Conservation (phyloP, 1,139 yeast species). For the Kluyveromyces sp. region DNA sequence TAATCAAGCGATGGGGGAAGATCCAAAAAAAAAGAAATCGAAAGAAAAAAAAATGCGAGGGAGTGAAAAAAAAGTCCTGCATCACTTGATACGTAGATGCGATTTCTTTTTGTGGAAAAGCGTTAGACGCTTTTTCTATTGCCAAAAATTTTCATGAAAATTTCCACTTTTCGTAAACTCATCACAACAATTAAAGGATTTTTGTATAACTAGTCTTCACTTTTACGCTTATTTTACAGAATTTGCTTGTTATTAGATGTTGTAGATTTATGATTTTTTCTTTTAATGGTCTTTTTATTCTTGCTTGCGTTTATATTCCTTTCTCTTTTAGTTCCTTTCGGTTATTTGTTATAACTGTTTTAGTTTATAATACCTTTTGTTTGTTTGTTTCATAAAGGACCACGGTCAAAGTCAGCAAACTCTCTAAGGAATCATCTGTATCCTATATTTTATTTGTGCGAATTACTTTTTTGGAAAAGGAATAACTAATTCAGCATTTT, state of each 20-base stretch:
- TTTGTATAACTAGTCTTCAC: too few species aligned
- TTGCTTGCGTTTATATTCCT: neutral
- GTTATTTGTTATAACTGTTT: neutral
- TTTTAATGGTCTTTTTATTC: neutral
- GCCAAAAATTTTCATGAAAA: neutral
- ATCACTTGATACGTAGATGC: conserved; percentile 1
- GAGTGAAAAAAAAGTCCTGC: neutral
- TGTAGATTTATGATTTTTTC: neutral
- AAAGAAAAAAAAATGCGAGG: neutral
- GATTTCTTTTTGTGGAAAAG: conserved; percentile 4
- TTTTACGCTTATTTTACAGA: too few species aligned
- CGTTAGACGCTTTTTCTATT: neutral
- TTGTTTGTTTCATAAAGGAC: neutral
- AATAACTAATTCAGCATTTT: neutral
- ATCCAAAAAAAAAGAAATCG: too few species aligned
- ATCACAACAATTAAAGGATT: neutral
- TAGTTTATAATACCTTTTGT: neutral
- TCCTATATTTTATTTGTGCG: neutral
- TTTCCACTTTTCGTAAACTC: conserved; percentile 4
- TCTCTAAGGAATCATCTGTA: conserved; percentile 3
- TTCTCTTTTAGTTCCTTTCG: neutral
- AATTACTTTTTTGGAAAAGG: neutral
- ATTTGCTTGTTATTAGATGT: neutral
- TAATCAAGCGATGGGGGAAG: neutral
- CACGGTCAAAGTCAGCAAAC: conserved; percentile 4